Evolutionary conservation across 2,329 filamentous ascomycete genomes (phyloP).

Genomic region (Colletotrichum orchidophilum): DNA sequence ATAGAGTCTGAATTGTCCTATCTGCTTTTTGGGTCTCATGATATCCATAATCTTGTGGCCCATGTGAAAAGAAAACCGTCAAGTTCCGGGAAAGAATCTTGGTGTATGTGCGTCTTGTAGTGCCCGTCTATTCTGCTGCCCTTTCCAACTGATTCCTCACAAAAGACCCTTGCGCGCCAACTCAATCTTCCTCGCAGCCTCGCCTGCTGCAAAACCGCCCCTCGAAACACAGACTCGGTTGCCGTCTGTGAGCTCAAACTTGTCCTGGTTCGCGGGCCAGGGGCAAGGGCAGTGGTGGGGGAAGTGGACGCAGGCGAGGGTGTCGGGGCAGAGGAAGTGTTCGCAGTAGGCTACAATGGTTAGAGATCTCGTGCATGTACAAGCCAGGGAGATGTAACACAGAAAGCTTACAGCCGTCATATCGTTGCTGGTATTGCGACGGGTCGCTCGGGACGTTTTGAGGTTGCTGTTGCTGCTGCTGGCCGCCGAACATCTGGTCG

Average conservation of each 20-base stretch:
- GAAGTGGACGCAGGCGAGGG: slow-evolving; percentile 93
- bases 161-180: slow-evolving; percentile 81
- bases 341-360: slow-evolving; percentile 76
- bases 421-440: slow-evolving; percentile 77
- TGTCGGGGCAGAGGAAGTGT: slow-evolving; percentile 94
- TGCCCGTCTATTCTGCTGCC: background rate
- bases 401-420: slow-evolving; percentile 67
- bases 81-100: background rate
- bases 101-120: slow-evolving; percentile 2
- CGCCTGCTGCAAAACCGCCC: slow-evolving; percentile 77
- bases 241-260: slow-evolving; percentile 78
- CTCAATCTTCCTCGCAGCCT: slow-evolving; percentile 80
- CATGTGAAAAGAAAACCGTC: background rate
- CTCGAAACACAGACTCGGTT: slow-evolving; percentile 78
- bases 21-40: background rate
- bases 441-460: slow-evolving; percentile 86
- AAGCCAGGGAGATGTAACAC: background rate
- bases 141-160: slow-evolving; percentile 45
- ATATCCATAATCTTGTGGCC: background rate
- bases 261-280: slow-evolving; percentile 80
- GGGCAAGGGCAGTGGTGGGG: slow-evolving; percentile 97
- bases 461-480: slow-evolving; percentile 60
- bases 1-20: slow-evolving; percentile 30
- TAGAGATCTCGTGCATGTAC: background rate
- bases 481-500: slow-evolving; percentile 91